Conservation (phyloP, 2,329 filamentous ascomycete genomes). For the Exserohilum turcica region DNA sequence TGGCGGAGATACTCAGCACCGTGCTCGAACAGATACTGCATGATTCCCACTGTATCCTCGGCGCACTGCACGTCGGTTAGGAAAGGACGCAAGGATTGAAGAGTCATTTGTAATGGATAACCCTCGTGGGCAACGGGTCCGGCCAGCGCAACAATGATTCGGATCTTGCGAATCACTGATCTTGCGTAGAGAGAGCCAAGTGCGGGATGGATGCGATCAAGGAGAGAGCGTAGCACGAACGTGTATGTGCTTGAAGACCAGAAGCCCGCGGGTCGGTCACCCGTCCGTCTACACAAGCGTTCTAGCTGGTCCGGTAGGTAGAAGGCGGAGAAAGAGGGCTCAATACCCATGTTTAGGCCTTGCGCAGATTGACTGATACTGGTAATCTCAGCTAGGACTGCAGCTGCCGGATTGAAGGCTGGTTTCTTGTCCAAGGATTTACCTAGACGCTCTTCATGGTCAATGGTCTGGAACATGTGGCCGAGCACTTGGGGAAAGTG, state of each 20-base stretch:
- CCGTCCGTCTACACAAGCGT: constrained; percentile 73
- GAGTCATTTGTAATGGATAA: constrained; percentile 88
- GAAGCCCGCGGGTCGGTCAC: constrained; percentile 64
- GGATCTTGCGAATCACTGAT: constrained; percentile 82
- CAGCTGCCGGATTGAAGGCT: constrained; percentile 63
- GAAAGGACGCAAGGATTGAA: constrained; percentile 79
- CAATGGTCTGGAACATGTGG: constrained; percentile 73
- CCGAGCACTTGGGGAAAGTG: constrained; percentile 80
- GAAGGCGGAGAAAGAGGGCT: constrained; percentile 82
- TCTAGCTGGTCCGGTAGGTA: constrained; percentile 76
- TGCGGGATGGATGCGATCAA: constrained; percentile 81
- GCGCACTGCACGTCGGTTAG: constrained; percentile 84
- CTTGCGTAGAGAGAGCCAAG: constrained; percentile 87
- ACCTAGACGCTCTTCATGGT: constrained; percentile 38
- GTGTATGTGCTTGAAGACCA: constrained; percentile 79
- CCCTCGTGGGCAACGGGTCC: constrained; percentile 73
- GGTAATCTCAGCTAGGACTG: constrained; percentile 72
- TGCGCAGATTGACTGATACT: constrained; percentile 68
- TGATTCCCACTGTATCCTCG: constrained; percentile 85
- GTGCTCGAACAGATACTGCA: constrained; percentile 77
- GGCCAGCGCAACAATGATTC: constrained; percentile 78
- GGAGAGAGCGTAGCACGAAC: constrained; percentile 74
- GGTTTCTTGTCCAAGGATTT: constrained; percentile 63
- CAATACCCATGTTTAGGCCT: constrained; percentile 75
- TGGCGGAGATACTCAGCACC: constrained; percentile 68